Percentiles rank a stretch among this genome's conserved stretches.
Conservation (phyloP, 371 early-diverging fungal species). For the Funneliformis caledonium region DNA sequence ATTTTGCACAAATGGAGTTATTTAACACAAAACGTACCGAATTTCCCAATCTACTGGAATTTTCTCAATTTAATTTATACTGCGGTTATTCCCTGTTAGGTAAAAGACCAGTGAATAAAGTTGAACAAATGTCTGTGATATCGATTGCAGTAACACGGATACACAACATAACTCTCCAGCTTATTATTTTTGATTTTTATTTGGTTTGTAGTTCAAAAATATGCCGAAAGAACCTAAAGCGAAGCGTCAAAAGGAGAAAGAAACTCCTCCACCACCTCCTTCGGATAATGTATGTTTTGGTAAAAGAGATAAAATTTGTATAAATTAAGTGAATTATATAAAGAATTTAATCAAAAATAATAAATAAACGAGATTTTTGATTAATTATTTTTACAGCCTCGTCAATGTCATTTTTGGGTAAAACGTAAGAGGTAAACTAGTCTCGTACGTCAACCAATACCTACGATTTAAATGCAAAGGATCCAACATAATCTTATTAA, state of each 20-base stretch:
- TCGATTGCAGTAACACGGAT: no score
- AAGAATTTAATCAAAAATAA: neutral
- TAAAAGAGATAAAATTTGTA: neutral
- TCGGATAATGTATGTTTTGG: constrained; percentile 23
- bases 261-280: neutral
- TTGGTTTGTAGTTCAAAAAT: neutral
- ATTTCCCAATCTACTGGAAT: no score
- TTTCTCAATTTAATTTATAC: no score
- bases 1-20: no score
- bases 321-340: neutral
- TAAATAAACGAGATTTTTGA: neutral
- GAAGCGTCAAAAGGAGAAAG: neutral
- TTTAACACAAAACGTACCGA: no score
- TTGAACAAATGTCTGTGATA: no score
- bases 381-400: constrained; percentile 37
- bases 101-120: no score
- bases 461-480: neutral
- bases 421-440: constrained; percentile 44
- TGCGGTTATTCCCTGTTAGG: no score
- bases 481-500: neutral
- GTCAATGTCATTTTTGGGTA: constrained; percentile 54
- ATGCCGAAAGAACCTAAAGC: constrained; percentile 29
- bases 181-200: neutral
- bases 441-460: neutral
- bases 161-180: no score